Evolutionary conservation across 768 basidiomycete species (phyloP), one percentile per base, ranked within the genome.

Genomic region (Sporobolomyces phaffii): DNA sequence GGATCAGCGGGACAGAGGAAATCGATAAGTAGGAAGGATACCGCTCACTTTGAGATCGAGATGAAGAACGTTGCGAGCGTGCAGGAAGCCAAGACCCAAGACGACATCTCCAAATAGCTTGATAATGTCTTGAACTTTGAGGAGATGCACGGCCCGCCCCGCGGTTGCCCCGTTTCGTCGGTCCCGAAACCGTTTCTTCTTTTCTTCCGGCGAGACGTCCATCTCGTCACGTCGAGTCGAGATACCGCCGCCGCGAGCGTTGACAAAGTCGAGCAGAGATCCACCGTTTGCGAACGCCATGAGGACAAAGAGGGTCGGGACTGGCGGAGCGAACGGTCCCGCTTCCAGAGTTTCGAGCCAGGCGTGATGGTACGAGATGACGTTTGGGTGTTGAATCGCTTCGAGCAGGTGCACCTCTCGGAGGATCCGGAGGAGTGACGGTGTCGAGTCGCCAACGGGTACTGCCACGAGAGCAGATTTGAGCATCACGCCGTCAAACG

Each of bases 211-310:
- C 40, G 48, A 45, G n/a, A 26, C 5, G 17, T 5, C 45, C 36
- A 4, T 47, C 40, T 31, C 60, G 5, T 22, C 59, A 8, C 28
- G 28, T n/a, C 31, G 18, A 6, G 36, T 72, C 5, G 29, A 34
- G 56, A 17, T 41, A 73, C 63, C 75, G 74, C 69, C 74, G 69
- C 44, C 54, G 5, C 60, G 26, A 5, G 63, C 33, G 22, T 24
- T 22, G 24, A 69, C 36, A 17, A 61, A 65, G 26, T 36, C 49
- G 26, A 28, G 75, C 51, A 80, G 73, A 24, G 78, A 78, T 1
- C 79, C 79, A 13, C 76, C 76, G 52, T 77, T 78, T 2, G 79
- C 79, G 66, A 76, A 79, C 68, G 76, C 75, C 79, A 80, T 80
- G 17, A 80, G 75, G 24, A 80, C 77, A 60, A 78, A 78, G 24